Evolutionary conservation across 129 eudicot genomes (phyloP).

Genomic region (Flaveria sonorensis): DNA sequence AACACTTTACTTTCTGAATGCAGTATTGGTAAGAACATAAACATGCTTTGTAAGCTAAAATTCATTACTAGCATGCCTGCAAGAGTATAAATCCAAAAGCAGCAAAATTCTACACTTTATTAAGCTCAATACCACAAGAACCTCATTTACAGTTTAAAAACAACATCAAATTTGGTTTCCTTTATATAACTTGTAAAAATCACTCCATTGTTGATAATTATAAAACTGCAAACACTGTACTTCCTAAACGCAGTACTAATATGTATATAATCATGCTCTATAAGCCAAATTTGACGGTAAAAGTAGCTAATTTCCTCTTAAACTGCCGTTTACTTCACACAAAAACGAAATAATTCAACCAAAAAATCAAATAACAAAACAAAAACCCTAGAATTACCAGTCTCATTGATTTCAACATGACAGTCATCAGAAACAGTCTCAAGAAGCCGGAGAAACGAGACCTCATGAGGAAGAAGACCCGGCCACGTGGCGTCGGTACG

Average conservation of each 20-base stretch:
- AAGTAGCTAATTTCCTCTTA: not conserved
- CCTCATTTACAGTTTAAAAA: too few relatives aligned
- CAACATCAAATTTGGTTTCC: too few relatives aligned
- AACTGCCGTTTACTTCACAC: not conserved
- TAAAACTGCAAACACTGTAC: too few relatives aligned
- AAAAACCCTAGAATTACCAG: slow-evolving; percentile 51
- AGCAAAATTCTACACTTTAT: too few relatives aligned
- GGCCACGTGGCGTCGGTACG: slow-evolving; percentile 75
- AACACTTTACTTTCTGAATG: too few relatives aligned
- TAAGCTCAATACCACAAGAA: too few relatives aligned
- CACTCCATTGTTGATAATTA: not conserved
- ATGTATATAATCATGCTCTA: not conserved
- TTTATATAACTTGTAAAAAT: not conserved
- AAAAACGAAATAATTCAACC: not conserved
- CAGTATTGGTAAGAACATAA: not conserved
- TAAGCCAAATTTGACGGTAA: not conserved
- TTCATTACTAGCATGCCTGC: too few relatives aligned
- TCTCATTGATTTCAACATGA: slow-evolving; percentile 75
- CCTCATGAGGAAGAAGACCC: slow-evolving; percentile 83
- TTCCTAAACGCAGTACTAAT: too few relatives aligned
- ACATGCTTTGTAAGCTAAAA: not conserved
- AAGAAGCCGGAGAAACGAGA: slow-evolving; percentile 76
- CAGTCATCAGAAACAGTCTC: slow-evolving; percentile 81
- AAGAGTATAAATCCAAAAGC: too few relatives aligned
- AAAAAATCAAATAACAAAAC: not conserved